phyloP scores from a whole-genome alignment of 768 basidiomycete species.

The Amanita polypyramis region DNA sequence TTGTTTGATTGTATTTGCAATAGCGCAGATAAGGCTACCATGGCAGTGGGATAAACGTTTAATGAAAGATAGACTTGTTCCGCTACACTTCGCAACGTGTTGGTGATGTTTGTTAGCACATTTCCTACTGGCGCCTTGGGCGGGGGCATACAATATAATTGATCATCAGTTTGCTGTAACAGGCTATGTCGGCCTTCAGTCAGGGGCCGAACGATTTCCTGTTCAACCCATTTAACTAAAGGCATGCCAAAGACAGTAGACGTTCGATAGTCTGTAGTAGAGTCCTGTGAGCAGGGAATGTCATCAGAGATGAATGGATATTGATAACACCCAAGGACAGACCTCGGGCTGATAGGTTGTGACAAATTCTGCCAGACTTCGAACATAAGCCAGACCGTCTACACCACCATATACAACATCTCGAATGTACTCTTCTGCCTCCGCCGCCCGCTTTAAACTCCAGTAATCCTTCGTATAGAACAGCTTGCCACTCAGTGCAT shows the following conservation, averaged over 20 bases:
- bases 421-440: conserved; percentile 54
- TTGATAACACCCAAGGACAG: background rate
- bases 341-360: conserved; percentile 14
- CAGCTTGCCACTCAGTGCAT: conserved; percentile 9
- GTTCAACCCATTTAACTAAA: conserved; percentile 31
- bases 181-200: conserved; percentile 38
- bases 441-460: conserved; percentile 34
- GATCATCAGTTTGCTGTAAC: conserved; percentile 29
- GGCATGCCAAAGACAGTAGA: conserved; percentile 22
- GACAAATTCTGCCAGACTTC: conserved; percentile 70
- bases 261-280: background rate
- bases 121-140: background rate
- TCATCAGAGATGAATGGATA: conserved; percentile 3
- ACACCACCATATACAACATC: conserved; percentile 76
- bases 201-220: conserved; percentile 33
- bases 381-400: conserved; percentile 66
- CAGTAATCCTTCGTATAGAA: conserved; percentile 30
- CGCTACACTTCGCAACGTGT: conserved; percentile 15
- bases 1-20: conserved; percentile 33
- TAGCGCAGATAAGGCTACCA: conserved; percentile 28
- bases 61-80: conserved; percentile 30
- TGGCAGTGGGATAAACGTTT: conserved; percentile 30
- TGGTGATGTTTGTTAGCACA: conserved; percentile 7
- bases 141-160: conserved; percentile 14
- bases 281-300: background rate